A percentile compares a stretch with the other conserved stretches of the same genome.
Evolutionary conservation across 2,329 filamentous ascomycete genomes (phyloP).

Genomic region (Ophioceras dolichostomum): DNA sequence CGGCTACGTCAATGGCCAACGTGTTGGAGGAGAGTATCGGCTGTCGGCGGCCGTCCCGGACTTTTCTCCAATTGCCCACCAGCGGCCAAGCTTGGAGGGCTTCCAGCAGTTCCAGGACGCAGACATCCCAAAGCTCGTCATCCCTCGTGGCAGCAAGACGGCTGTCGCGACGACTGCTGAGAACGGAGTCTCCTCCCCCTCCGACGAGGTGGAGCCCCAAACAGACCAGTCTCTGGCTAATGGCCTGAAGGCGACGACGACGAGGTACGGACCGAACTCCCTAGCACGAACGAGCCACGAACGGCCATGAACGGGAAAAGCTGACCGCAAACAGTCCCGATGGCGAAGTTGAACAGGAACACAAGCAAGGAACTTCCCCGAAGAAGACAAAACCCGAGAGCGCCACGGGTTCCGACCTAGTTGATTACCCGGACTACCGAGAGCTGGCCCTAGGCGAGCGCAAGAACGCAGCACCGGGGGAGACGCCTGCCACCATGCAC

Average conservation of each 20-base stretch:
- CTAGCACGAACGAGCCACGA: too few species aligned
- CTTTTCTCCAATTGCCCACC: constrained; percentile 32
- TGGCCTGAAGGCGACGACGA: too few species aligned
- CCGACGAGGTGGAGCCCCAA: too few species aligned
- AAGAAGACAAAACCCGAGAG: too few species aligned
- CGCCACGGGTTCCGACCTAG: too few species aligned
- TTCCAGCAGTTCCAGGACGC: constrained; percentile 18
- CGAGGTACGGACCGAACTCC: too few species aligned
- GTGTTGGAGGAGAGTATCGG: constrained; percentile 29
- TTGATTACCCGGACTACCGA: constrained; percentile 23
- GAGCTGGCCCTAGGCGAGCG: constrained; percentile 25
- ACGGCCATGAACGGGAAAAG: too few species aligned
- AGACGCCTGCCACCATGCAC: constrained; percentile 44
- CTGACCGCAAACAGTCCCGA: too few species aligned
- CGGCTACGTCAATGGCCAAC: constrained; percentile 24
- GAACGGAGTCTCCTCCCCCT: too few species aligned
- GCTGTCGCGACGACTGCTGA: constrained; percentile 1
- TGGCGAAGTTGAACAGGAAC: too few species aligned
- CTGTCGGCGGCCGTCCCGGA: constrained; percentile 53
- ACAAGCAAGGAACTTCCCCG: too few species aligned
- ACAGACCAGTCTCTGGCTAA: too few species aligned
- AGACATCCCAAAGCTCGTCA: constrained; percentile 2
- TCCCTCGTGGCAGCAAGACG: constrained; percentile 1
- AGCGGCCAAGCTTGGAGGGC: constrained; percentile 13
- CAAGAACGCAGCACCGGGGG: constrained; percentile 16